These are phyloP conservation scores for Backusella tarrabulga DNA, from an alignment of 192 early-diverging fungal genomes.

Conservation along the genomic window DNA sequence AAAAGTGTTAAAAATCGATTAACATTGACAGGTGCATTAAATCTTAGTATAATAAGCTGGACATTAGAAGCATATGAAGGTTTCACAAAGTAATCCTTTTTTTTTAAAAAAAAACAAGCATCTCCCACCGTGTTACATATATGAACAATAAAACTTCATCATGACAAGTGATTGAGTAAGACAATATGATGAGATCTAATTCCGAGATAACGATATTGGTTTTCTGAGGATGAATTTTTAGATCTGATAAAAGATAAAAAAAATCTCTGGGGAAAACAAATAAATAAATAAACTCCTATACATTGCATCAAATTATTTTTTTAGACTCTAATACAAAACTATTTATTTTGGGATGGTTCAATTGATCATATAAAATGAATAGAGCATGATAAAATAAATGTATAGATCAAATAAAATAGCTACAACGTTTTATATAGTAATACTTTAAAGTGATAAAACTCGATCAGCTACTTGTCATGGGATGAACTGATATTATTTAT, in stretches of 20 bases:
- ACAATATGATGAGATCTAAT: neutral
- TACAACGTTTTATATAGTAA: neutral
- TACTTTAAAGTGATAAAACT: neutral
- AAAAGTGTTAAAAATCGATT: neutral
- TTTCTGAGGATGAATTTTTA: conserved; percentile 4
- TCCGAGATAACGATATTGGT: conserved; percentile 1
- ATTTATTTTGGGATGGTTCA: neutral
- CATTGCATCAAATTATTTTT: neutral
- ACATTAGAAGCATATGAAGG: neutral
- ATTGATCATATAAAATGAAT: neutral
- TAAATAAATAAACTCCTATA: neutral
- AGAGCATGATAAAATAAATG: neutral
- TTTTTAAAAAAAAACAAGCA: neutral
- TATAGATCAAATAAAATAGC: neutral
- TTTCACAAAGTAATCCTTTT: neutral
- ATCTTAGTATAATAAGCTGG: neutral
- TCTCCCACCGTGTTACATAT: neutral
- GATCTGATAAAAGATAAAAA: neutral
- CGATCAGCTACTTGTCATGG: neutral
- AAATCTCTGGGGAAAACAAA: neutral
- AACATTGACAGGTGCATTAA: neutral
- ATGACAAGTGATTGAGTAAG: neutral
- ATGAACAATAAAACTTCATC: conserved; percentile 2
- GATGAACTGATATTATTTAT: conserved; percentile 1
- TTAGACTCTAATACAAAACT: neutral